Conservation (phyloP, 768 basidiomycete species). For the Clavulina sp. region DNA sequence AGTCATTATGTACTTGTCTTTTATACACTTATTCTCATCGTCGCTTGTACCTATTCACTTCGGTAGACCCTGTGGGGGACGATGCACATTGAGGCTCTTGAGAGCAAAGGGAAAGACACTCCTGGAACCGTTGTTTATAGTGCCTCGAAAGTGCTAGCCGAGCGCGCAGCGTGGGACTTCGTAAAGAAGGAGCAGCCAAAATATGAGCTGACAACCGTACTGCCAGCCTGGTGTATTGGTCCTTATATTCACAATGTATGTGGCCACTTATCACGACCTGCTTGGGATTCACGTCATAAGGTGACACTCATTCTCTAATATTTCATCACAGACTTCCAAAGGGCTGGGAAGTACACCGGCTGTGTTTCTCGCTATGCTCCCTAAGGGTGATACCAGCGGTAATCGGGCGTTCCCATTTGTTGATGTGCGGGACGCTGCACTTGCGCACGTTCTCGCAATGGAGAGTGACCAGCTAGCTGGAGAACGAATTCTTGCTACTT, state of each 20-base stretch:
- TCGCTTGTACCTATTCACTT: no score
- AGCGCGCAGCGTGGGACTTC: conserved; percentile 18
- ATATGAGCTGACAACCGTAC: conserved; percentile 37
- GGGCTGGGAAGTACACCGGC: no score
- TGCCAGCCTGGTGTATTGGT: conserved; percentile 41
- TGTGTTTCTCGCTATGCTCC: no score
- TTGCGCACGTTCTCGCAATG: conserved; percentile 15
- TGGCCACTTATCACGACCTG: no score
- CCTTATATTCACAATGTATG: no score
- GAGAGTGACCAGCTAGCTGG: conserved; percentile 10
- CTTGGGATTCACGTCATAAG: no score
- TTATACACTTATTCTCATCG: no score
- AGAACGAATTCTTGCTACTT: conserved; percentile 10
- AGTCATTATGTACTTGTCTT: no score
- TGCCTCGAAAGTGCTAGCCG: conserved; percentile 19
- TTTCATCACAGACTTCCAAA: no score
- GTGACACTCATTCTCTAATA: no score
- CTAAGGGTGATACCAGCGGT: no score
- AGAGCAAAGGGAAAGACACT: conserved; percentile 18
- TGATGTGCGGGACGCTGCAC: conserved; percentile 18
- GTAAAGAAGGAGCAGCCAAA: conserved; percentile 21
- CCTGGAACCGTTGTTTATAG: conserved; percentile 13
- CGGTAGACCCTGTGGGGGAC: no score
- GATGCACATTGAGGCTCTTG: conserved; percentile 14
- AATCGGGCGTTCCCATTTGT: conserved; percentile 11